A percentile compares a stretch with the other conserved stretches of the same genome.
These are phyloP conservation scores for Cladophialophora psammophila DNA, from an alignment of 2,329 filamentous ascomycete genomes.

Conservation along the genomic window DNA sequence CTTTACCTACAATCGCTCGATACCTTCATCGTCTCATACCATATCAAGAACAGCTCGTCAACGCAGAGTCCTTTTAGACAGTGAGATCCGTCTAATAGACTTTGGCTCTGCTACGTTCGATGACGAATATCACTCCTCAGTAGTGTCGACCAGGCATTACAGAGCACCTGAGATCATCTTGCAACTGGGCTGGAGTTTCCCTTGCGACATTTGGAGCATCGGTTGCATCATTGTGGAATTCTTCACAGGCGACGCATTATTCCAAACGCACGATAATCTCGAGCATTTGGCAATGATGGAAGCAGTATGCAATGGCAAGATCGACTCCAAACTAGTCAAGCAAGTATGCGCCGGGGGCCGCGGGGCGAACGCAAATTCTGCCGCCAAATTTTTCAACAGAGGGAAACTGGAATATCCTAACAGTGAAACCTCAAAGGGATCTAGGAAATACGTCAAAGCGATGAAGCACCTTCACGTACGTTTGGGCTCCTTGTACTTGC, in stretches of 20 bases:
- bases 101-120: constrained; percentile 73
- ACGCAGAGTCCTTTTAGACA: constrained; percentile 68
- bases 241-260: constrained; percentile 71
- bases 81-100: constrained; percentile 72
- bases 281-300: constrained; percentile 76
- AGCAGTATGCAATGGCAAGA: constrained; percentile 63
- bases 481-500: constrained; percentile 23
- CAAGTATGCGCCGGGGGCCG: constrained; percentile 59
- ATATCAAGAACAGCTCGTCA: constrained; percentile 66
- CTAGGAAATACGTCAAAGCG: constrained; percentile 71
- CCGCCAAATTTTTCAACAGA: constrained; percentile 65
- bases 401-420: constrained; percentile 70
- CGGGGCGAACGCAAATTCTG: constrained; percentile 59
- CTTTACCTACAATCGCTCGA: constrained; percentile 72
- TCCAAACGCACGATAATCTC: constrained; percentile 73
- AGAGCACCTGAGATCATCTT: constrained; percentile 72
- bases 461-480: constrained; percentile 69
- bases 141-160: constrained; percentile 72
- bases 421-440: constrained; percentile 67
- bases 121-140: constrained; percentile 72
- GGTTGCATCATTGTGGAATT: constrained; percentile 73
- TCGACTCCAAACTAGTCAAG: constrained; percentile 63
- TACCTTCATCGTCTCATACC: constrained; percentile 68
- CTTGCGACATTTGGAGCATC: constrained; percentile 74
- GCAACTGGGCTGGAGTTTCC: constrained; percentile 72